Evolutionary conservation across 306 rosid genomes (phyloP), one percentile per base, ranked within the genome.

Genomic region (Spatholobus suberectus): DNA sequence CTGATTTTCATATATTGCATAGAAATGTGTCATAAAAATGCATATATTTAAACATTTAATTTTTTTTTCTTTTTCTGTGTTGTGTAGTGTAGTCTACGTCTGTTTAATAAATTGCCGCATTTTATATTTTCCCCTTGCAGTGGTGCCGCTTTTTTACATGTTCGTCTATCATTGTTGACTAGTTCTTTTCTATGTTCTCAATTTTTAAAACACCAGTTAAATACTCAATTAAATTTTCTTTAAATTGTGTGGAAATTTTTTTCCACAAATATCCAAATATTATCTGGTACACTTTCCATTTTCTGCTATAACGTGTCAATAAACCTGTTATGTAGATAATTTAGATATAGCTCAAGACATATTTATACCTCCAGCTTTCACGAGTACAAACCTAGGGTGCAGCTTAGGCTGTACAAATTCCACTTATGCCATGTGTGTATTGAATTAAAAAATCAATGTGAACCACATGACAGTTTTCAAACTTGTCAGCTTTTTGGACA

Each of bases 351-450:
- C 49, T 34, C 66, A 26, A 58, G 26, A 62, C 23, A 61, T 61
- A 61, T 61, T 59, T 77, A 20, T 24, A 21, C 14, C 54, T 62
- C 14, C 71, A 10, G 32, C 18, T 18, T 58, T 46, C n/a, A n/a
- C n/a, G n/a, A n/a, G n/a, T n/a, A n/a, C n/a, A n/a, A n/a, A n/a
- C n/a, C n/a, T n/a, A n/a, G 27, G 24, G 47, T 70, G 77, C 44
- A 32, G 70, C 40, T 58, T 72, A 46, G 84, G 67, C 55, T 32
- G 12, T 62, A 24, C 23, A 27, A 38, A 62, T 38, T 43, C 65
- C 68, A 46, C 17, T 14, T 21, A 41, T 59, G 1, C 2, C 40
- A 8, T 82, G n/a, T 62, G 40, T 14, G 61, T 69, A 17, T 43
- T 1, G 27, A 11, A 43, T 63, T 61, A 6, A 76, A 43, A 59